Evolutionary conservation across 2,329 filamentous ascomycete genomes (phyloP), one percentile per base, ranked within the genome.

Genomic region (Nothomitra cinnamomea): DNA sequence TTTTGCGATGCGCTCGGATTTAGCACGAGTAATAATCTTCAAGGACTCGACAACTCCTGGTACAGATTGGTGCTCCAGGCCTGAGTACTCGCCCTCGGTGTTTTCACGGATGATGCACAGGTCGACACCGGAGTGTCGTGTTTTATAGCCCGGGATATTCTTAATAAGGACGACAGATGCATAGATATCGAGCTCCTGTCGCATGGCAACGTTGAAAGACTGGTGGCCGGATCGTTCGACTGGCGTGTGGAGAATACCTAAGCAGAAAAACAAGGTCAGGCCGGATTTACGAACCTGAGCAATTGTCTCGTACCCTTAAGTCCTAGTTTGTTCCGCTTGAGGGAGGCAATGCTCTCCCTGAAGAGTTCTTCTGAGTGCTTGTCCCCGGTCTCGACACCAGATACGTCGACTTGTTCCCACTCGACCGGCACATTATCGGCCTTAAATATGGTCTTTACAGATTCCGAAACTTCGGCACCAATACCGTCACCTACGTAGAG

Each of bases 61-160:
- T 52, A 98, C 92, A 58, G 87, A 94, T 78, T 96, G 90, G 77
- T 98, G 92, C 79, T 98, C 92, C 58, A 98, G 82, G 58, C 92
- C 92, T 60, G 88, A 95, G 79, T 98, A 98, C 78, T 98, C 92
- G 67, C 92, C 92, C 79, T 98, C 92, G 67, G 92, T 98, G 79
- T 98, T 98, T 78, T 98, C 92, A 74, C 92, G 92, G 73, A 98
- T 95, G 72, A 98, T 95, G 82, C 89, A 95, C 62, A 96, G 81
- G 70, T 98, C 92, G 69, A 98, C 87, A 71, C 92, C 80, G 72
- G 94, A 84, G 79, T 98, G 92, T 69, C 92, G 87, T 59, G 92
- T 98, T 73, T 92, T 74, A 78, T 96, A 95, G 65, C 92, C 92
- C 63, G 92, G 92, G 65, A 98, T 96, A 78, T 98, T 98, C 84